Percentiles rank a stretch among this genome's conserved stretches.
Conservation (phyloP, 148 eudicot species). For the Nepenthes gracilis region DNA sequence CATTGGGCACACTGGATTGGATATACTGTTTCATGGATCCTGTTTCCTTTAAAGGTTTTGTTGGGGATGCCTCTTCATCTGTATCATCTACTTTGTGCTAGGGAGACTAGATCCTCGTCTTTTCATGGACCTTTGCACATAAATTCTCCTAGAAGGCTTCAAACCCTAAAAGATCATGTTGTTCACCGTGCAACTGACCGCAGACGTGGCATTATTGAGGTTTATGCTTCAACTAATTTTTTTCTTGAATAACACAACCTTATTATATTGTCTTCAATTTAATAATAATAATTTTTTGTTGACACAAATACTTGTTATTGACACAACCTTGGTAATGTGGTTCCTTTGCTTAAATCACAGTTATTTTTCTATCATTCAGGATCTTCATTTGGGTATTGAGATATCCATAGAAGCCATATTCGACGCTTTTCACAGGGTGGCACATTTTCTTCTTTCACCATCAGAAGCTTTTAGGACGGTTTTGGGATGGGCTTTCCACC, state of each 20-base stretch:
- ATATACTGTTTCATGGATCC: slow-evolving; percentile 44
- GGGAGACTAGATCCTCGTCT: slow-evolving; percentile 20
- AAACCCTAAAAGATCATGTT: slow-evolving; percentile 52
- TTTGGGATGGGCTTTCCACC: slow-evolving; percentile 39
- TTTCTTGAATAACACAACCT: too few relatives aligned
- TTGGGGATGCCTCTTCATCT: slow-evolving; percentile 51
- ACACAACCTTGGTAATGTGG: background rate
- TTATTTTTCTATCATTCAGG: slow-evolving; percentile 30
- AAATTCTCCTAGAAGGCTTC: slow-evolving; percentile 33
- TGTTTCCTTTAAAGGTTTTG: slow-evolving; percentile 51
- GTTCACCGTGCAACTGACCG: slow-evolving; percentile 85
- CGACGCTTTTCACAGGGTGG: slow-evolving; percentile 66
- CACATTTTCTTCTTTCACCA: slow-evolving; percentile 77
- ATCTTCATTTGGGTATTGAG: slow-evolving; percentile 81
- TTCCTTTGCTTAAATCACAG: background rate
- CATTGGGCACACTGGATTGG: slow-evolving; percentile 34
- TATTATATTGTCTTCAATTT: too few relatives aligned
- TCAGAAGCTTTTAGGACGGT: slow-evolving; percentile 34
- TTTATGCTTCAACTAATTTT: slow-evolving; percentile 9
- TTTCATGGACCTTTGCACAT: slow-evolving; percentile 13
- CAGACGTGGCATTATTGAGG: slow-evolving; percentile 96
- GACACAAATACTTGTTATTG: background rate
- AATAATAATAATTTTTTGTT: background rate
- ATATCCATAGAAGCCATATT: slow-evolving; percentile 73
- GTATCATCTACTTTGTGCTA: slow-evolving; percentile 22